Evolutionary conservation across 306 rosid species (phyloP), one percentile per base, ranked within the genome.

Genomic region (Cicer pinnatifidum): DNA sequence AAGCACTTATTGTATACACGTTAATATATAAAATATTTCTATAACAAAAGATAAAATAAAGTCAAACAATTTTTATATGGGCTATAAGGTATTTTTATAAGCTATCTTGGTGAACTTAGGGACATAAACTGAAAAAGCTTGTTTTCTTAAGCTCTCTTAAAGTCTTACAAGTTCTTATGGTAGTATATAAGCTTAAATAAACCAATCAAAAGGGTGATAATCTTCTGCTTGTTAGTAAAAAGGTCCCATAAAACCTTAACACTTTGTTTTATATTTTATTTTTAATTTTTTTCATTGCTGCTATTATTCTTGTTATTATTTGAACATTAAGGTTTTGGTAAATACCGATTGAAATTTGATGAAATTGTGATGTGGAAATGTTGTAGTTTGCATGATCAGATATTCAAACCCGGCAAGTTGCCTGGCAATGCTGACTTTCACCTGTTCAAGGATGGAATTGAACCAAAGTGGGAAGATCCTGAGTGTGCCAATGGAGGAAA

Each of bases 381-480:
- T 53, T 84, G 53, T 64, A 85, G 99, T 75, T 78, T 91, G 75
- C 84, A 90, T 80, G 97, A 91, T 51, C 93, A 91, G 85, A 76
- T 90, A 84, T 85, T 91, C 85, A 88, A 90, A 85, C 99, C 99
- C 10, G 85, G 97, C 85, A 90, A 91, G 76, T 80, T 95, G 70
- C 86, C 83, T 46, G 76, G 52, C 0, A 81, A 82, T 75, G 96
- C 89, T 3, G 97, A 91, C 16, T 87, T 95, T 57, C 99, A 95
- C 79, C 57, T 95, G 88, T 95, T 91, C 81, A 90, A 84, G 85
- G 69, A 89, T 78, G 97, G 99, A 76, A 44, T 88, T 84, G 97
- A 91, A 59, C 99, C 99, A 13, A 95, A 95, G 68, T 95, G 97
- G 97, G 99, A 95, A 87, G 99, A 91, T 87, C 99, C 99, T 3